Evolutionary conservation across 306 rosid species (phyloP).

Genomic region (Gillenia trifoliata): DNA sequence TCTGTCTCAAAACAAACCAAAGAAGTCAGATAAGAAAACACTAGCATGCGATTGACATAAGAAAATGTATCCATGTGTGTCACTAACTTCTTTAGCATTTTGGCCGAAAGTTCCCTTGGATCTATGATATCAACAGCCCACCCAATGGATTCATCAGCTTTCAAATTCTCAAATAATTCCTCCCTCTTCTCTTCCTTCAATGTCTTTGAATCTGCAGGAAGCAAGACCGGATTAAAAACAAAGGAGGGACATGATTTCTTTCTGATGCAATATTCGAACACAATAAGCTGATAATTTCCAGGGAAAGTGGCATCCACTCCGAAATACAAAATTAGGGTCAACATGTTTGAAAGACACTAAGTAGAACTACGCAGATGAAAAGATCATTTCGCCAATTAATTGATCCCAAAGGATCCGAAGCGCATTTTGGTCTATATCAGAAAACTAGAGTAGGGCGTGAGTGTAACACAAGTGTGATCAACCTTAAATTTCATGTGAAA

Average conservation of each 20-base stretch:
- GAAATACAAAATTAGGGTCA: neutral
- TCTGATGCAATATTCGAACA: neutral
- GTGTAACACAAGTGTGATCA: neutral
- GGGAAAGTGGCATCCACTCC: neutral
- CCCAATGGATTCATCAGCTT: constrained; percentile 64
- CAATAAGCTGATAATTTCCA: constrained; percentile 1
- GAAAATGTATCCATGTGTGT: neutral
- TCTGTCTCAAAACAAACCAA: constrained; percentile 35
- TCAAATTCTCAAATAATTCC: constrained; percentile 65
- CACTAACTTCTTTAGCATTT: constrained; percentile 69
- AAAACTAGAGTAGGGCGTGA: neutral
- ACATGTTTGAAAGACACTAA: neutral
- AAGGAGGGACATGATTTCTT: neutral
- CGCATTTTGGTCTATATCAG: neutral
- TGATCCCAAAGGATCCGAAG: neutral
- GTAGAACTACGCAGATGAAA: neutral
- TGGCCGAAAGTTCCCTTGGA: constrained; percentile 77
- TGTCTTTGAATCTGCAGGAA: constrained; percentile 72
- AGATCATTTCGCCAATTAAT: neutral
- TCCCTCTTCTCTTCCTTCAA: constrained; percentile 94
- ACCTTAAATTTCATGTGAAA: neutral
- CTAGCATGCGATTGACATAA: neutral
- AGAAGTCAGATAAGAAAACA: neutral
- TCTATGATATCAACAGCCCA: constrained; percentile 91
- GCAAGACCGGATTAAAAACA: constrained; percentile 12